Percentiles rank a stretch among this genome's conserved stretches.
Conservation (phyloP, 257 asterid species). For the Scutellaria galericulata region DNA sequence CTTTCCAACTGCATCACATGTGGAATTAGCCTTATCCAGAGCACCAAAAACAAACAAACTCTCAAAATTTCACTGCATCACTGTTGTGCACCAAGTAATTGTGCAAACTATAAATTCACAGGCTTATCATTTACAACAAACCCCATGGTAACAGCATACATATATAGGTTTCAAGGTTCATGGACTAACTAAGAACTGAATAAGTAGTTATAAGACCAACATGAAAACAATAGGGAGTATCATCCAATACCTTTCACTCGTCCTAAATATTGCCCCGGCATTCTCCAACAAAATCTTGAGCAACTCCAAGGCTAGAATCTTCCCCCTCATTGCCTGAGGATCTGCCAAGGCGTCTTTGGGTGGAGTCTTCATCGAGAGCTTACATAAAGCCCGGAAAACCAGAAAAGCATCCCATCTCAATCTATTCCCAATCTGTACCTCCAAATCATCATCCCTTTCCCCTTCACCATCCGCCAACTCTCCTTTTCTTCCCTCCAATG, state of each 20-base stretch:
- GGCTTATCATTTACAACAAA: neutral
- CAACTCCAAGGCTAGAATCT: slow-evolving; percentile 95
- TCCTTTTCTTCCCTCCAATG: slow-evolving; percentile 96
- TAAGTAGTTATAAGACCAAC: slow-evolving; percentile 8
- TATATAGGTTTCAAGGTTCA: slow-evolving; percentile 15
- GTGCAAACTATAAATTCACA: slow-evolving; percentile 20
- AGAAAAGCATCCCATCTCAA: slow-evolving; percentile 93
- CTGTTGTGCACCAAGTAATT: slow-evolving; percentile 16
- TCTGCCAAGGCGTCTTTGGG: slow-evolving; percentile 87
- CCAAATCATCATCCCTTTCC: slow-evolving; percentile 93
- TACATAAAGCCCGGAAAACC: slow-evolving; percentile 93
- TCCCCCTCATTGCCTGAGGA: slow-evolving; percentile 96
- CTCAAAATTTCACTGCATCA: slow-evolving; percentile 3
- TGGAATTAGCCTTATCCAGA: slow-evolving; percentile 11
- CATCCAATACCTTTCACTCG: slow-evolving; percentile 85
- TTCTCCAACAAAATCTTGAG: slow-evolving; percentile 98
- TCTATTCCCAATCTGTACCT: slow-evolving; percentile 95
- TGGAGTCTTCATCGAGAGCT: slow-evolving; percentile 98
- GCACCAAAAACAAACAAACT: slow-evolving; percentile 9
- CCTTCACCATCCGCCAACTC: slow-evolving; percentile 88
- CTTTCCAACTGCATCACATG: neutral
- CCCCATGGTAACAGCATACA: too few species aligned
- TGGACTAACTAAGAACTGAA: slow-evolving; percentile 5
- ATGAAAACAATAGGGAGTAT: slow-evolving; percentile 5
- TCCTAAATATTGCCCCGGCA: slow-evolving; percentile 96